Evolutionary conservation across 768 basidiomycete genomes (phyloP), one percentile per base, ranked within the genome.

Genomic region (Tylopilus cervinicoccineus): DNA sequence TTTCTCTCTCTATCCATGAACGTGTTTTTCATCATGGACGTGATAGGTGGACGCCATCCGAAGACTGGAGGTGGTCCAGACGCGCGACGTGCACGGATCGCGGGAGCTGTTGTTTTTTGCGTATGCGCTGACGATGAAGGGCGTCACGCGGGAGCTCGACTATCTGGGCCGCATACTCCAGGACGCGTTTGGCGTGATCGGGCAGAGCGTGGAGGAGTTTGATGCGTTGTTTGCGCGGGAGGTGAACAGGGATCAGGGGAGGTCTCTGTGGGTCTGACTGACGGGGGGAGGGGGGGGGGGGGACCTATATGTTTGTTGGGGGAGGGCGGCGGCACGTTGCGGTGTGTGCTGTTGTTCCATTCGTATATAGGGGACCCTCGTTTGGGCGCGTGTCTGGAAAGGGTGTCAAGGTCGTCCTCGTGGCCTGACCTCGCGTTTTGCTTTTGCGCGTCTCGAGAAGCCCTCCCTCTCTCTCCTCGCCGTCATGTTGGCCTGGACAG

Each of bases 111-210:
- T 98, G 17, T 97, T 91, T 70, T 94, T 95, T 58, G 93, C 93
- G 2, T 98, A 97, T 58, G 90, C 90, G 0, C 72, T 93, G 50
- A 88, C 90, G 45, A 94, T 96, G 92, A 87, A 91, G 64, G 92
- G 93, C 7, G 88, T 96, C 32, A 96, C 93, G 9, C 76, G 80
- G 43, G 92, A 97, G 60, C 77, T 99, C 13, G 92, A 96, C 45
- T 77, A 71, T 44, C 72, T 98, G 2, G 95, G 96, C 0, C 68
- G 67, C 32, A 87, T 81, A 22, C 72, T 95, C 50, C 95, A 98
- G 63, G 80, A 84, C 43, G 85, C 90, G 10, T 99, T 96, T 65
- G 95, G 95, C 10, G 90, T 94, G 5, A 92, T 96, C 53, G 90
- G 91, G 6, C 83, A 91, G 52, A 80, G 78, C 17, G 75, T 81